Evolutionary conservation across 2,329 filamentous ascomycete genomes (phyloP).

Genomic region (Plectosphaerella sp.): DNA sequence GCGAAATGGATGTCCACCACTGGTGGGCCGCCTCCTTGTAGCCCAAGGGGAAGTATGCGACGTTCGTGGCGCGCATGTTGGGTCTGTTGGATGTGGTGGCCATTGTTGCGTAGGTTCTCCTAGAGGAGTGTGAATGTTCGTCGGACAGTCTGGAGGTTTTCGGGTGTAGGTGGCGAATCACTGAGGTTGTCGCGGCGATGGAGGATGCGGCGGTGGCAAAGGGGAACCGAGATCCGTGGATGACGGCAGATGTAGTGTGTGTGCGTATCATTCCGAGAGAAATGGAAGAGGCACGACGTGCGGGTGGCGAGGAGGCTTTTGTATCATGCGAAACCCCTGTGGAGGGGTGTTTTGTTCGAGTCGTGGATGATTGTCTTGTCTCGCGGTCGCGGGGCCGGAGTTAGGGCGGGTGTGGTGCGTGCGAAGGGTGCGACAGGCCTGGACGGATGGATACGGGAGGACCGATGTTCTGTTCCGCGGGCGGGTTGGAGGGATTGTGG

Average conservation of each 20-base stretch:
- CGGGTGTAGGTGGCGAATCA: background rate
- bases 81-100: constrained; percentile 5
- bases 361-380: background rate
- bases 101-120: constrained; percentile 11
- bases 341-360: background rate
- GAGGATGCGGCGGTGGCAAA: constrained; percentile 21
- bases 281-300: constrained; percentile 11
- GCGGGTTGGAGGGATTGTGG: background rate
- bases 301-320: background rate
- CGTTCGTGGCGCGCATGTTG: constrained; percentile 12
- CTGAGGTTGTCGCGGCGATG: constrained; percentile 3
- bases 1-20: constrained; percentile 89
- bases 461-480: background rate
- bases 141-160: background rate
- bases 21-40: constrained; percentile 90
- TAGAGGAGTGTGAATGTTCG: constrained; percentile 6
- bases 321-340: background rate
- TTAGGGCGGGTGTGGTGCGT: background rate
- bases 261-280: constrained; percentile 39
- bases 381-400: background rate
- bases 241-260: constrained; percentile 31
- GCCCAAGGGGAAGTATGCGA: constrained; percentile 71
- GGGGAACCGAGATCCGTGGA: constrained; percentile 36
- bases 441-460: background rate
- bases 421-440: background rate